Base-by-base conservation (phyloP, 1,284 basidiomycete species). In the Fomitopsis palustris region DNA sequence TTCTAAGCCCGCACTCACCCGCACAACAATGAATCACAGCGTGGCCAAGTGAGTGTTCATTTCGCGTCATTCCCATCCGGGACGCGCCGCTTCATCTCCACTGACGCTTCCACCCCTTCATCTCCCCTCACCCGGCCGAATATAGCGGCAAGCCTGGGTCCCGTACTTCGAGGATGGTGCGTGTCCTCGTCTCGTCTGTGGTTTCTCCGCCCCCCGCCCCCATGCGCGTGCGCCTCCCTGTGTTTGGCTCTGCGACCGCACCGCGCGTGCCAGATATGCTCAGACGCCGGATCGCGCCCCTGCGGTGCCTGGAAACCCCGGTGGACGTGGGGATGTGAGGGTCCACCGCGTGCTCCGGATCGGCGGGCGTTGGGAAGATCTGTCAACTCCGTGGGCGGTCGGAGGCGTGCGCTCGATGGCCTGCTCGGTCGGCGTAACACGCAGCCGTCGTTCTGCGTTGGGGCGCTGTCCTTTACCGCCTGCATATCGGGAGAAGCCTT, bases 121-220 rank as follows among this genome's bases (percentile, higher is more conserved):
- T 21, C 21, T 27, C 12, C 25, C 25, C 25, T 29, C 45, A 14
- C 9, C 14, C 31, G 35, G 35, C 12, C 35, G 35, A 37, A 12
- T 35, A 42, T 69, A 92, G 87, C 76, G 90, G 66, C 87, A 86
- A 65, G 85, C 85, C 17, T 92, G 90, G 90, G 83, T 87, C 52
- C 88, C 90, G 38, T 92, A 85, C 72, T 92, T 92, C 66, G 90
- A 92, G 70, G 89, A 92, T 70, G 89, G 88, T 87, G 70, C 69
- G 81, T 75, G 68, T 67, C 57, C 37, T 31, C 19, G 1, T 58
- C 33, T 37, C 8, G 23, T 19, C 27, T 42, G 7, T 27, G 19
- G 7, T 3, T 47, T 21, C 12, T 16, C 21, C 25, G 27, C 14
- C 38, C 54, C 19, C 19, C 25, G 29, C 54, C 16, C 27, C 39